These are phyloP conservation scores for Elsinoe ampelina DNA, from an alignment of 2,329 filamentous ascomycete genomes.

Conservation along the genomic window DNA sequence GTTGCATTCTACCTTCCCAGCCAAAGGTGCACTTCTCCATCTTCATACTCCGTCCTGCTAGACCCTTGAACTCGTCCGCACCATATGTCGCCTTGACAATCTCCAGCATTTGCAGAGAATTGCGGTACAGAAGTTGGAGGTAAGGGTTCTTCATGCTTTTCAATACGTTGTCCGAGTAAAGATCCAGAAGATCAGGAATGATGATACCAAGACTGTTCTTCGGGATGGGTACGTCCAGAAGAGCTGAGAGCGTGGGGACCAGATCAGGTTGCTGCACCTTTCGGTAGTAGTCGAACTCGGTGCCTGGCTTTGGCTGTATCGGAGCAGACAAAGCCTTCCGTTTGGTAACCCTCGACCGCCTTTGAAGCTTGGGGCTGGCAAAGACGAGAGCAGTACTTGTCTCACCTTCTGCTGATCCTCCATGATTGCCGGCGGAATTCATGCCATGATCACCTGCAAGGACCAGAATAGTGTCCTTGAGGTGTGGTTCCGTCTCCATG, in stretches of 20 bases:
- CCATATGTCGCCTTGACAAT: slow-evolving; percentile 68
- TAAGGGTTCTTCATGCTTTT: slow-evolving; percentile 27
- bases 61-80: slow-evolving; percentile 30
- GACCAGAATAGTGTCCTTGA: slow-evolving; percentile 71
- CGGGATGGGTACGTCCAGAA: slow-evolving; percentile 80
- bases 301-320: slow-evolving; percentile 43
- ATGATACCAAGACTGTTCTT: slow-evolving; percentile 85
- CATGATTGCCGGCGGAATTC: slow-evolving; percentile 97
- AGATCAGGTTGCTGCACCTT: slow-evolving; percentile 91
- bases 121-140: slow-evolving; percentile 62
- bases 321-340: slow-evolving; percentile 39
- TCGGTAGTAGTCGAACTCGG: slow-evolving; percentile 73
- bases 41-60: slow-evolving; percentile 21
- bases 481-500: slow-evolving; percentile 60
- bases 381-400: slow-evolving; percentile 90
- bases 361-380: slow-evolving; percentile 65
- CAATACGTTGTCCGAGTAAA: slow-evolving; percentile 50
- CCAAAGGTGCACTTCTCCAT: slow-evolving; percentile 1
- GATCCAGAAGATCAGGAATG: slow-evolving; percentile 64
- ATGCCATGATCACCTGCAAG: slow-evolving; percentile 96
- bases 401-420: slow-evolving; percentile 85
- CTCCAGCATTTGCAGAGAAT: slow-evolving; percentile 69
- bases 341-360: slow-evolving; percentile 41
- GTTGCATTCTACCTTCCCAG: not conserved
- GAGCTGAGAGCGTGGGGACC: slow-evolving; percentile 74